phyloP scores from a whole-genome alignment of 1,284 basidiomycete species.

The Moesziomyces sp. region DNA sequence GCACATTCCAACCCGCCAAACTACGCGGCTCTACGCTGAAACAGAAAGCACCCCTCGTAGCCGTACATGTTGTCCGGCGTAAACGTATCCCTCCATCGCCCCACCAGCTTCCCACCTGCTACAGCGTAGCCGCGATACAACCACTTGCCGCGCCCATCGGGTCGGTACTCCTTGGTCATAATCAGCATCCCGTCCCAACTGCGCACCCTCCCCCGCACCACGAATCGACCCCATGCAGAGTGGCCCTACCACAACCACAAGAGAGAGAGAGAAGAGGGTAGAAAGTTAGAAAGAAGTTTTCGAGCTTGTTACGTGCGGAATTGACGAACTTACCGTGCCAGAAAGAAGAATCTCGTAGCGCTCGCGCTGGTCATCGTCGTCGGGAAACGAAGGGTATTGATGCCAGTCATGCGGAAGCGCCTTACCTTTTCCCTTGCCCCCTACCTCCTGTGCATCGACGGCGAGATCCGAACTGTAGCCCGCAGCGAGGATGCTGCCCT shows the following conservation, averaged over 20 bases:
- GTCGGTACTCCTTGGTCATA: constrained; percentile 71
- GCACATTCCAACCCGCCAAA: too few relatives aligned
- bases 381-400: constrained; percentile 33
- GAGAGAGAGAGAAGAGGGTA: too few relatives aligned
- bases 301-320: too few relatives aligned
- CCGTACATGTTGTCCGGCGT: constrained; percentile 66
- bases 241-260: constrained; percentile 66
- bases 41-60: constrained; percentile 63
- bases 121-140: constrained; percentile 70
- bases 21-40: constrained; percentile 33
- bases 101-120: constrained; percentile 61
- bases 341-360: constrained; percentile 69
- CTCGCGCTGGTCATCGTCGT: constrained; percentile 45
- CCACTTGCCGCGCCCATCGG: constrained; percentile 71
- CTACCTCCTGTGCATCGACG: not conserved
- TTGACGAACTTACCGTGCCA: constrained; percentile 62
- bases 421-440: constrained; percentile 32
- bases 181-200: constrained; percentile 72
- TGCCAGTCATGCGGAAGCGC: constrained; percentile 44
- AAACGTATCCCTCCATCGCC: constrained; percentile 69
- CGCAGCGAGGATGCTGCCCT: constrained; percentile 37
- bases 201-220: constrained; percentile 70
- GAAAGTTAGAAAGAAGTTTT: not conserved
- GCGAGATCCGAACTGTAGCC: constrained; percentile 19
- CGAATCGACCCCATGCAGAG: constrained; percentile 71